Conservation (phyloP, 306 rosid genomes). For the Vigna angularis region DNA sequence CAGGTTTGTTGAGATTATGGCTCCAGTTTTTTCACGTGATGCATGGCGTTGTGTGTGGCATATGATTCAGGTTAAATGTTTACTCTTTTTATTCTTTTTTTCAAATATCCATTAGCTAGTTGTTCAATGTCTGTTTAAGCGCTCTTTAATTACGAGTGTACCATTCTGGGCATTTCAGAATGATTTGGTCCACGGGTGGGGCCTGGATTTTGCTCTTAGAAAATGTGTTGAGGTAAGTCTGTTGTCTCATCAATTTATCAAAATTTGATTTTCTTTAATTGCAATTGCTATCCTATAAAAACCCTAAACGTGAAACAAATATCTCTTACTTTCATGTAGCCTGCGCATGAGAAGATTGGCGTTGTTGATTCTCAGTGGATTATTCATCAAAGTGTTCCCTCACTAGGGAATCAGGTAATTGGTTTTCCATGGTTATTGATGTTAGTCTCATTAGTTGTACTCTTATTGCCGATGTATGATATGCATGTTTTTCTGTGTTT, state of each 20-base stretch:
- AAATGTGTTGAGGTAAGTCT: constrained; percentile 88
- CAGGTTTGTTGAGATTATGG: constrained; percentile 99
- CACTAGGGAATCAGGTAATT: constrained; percentile 90
- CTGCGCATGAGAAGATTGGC: constrained; percentile 98
- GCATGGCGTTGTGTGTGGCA: constrained; percentile 99
- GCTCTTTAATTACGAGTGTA: constrained; percentile 20
- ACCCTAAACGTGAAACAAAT: constrained; percentile 22
- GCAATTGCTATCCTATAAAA: constrained; percentile 9
- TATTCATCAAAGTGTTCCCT: constrained; percentile 89
- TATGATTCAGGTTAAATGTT: constrained; percentile 79
- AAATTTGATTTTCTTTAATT: neutral
- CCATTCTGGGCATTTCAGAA: constrained; percentile 60
- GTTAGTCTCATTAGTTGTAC: neutral
- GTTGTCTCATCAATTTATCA: constrained; percentile 22
- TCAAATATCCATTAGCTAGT: neutral
- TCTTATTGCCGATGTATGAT: constrained; percentile 13
- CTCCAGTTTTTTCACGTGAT: constrained; percentile 95
- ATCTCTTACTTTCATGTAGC: constrained; percentile 56
- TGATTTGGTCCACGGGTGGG: constrained; percentile 99
- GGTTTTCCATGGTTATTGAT: constrained; percentile 23
- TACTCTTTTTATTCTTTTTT: neutral
- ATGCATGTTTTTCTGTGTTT: constrained; percentile 33
- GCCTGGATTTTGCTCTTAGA: constrained; percentile 94
- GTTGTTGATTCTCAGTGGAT: constrained; percentile 99
- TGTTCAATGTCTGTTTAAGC: constrained; percentile 30